Percentiles rank a stretch among this genome's conserved stretches.
Evolutionary conservation across 495 filamentous ascomycete genomes (phyloP).

Genomic region (Podospora sp.): DNA sequence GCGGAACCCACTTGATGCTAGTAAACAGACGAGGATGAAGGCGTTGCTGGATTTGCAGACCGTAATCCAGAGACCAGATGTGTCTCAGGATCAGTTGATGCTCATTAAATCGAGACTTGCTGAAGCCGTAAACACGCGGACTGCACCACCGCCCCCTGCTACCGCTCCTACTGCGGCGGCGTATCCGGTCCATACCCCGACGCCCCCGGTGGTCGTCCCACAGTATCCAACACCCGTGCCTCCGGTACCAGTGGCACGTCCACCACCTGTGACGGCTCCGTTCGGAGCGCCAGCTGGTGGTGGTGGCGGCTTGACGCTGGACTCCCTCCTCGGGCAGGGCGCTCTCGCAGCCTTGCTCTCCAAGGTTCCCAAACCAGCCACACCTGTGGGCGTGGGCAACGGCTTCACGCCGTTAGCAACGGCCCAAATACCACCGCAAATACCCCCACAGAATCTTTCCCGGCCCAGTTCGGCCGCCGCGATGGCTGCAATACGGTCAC

Average conservation of each 20-base stretch:
- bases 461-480: constrained; percentile 34
- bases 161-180: constrained; percentile 32
- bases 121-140: constrained; percentile 57
- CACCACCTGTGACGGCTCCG: constrained; percentile 30
- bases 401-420: constrained; percentile 37
- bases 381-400: constrained; percentile 35
- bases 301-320: constrained; percentile 43
- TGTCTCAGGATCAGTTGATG: constrained; percentile 78
- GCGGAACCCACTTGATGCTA: constrained; percentile 69
- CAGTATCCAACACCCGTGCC: constrained; percentile 31
- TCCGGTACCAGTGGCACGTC: constrained; percentile 31
- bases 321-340: constrained; percentile 55
- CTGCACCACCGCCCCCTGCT: constrained; percentile 38
- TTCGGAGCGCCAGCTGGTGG: constrained; percentile 37
- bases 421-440: constrained; percentile 32
- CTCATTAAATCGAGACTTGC: constrained; percentile 78
- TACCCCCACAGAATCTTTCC: neutral
- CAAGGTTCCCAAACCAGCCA: constrained; percentile 42
- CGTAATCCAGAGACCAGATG: constrained; percentile 74
- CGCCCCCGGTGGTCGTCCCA: constrained; percentile 30
- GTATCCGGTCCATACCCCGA: constrained; percentile 29
- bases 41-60: constrained; percentile 84
- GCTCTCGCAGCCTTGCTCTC: constrained; percentile 53
- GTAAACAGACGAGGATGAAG: constrained; percentile 75
- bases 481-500: constrained; percentile 43